Percentiles rank a stretch among this genome's conserved stretches.
Conservation (phyloP, 257 asterid species). For the Lycium barbarum region DNA sequence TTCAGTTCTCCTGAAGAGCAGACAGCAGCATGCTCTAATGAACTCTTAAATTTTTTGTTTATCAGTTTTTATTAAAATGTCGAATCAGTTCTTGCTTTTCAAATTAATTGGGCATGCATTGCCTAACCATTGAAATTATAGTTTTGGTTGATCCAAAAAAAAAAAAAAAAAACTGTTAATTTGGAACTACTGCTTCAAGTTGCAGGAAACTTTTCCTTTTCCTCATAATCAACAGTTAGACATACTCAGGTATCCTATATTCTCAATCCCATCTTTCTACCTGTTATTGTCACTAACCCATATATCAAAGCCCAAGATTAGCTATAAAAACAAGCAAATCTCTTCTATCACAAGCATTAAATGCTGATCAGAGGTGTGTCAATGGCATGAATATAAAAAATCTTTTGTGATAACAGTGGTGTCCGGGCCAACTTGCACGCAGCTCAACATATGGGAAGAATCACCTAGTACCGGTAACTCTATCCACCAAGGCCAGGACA, state of each 20-base stretch:
- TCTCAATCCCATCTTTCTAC: not conserved
- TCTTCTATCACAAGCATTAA: slow-evolving; percentile 1
- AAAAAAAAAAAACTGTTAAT: not conserved
- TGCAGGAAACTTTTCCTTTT: not conserved
- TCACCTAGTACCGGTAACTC: too few species aligned
- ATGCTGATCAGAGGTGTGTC: slow-evolving; percentile 2
- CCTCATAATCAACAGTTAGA: not conserved
- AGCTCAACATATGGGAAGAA: too few species aligned
- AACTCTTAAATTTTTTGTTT: not conserved
- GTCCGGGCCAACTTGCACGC: too few species aligned
- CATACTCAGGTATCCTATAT: not conserved
- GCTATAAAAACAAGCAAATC: not conserved
- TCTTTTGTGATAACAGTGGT: too few species aligned
- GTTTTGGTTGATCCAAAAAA: not conserved
- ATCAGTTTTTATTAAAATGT: not conserved
- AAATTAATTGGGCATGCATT: not conserved
- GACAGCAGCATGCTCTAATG: not conserved
- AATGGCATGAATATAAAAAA: not conserved
- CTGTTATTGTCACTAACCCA: not conserved
- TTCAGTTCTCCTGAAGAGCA: not conserved
- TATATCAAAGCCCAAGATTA: not conserved
- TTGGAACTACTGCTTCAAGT: slow-evolving; percentile 16
- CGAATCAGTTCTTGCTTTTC: not conserved
- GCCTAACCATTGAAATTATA: not conserved
- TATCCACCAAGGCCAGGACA: too few species aligned